phyloP scores from a whole-genome alignment of 345 rosid genomes.

The Sisymbrium irio region DNA sequence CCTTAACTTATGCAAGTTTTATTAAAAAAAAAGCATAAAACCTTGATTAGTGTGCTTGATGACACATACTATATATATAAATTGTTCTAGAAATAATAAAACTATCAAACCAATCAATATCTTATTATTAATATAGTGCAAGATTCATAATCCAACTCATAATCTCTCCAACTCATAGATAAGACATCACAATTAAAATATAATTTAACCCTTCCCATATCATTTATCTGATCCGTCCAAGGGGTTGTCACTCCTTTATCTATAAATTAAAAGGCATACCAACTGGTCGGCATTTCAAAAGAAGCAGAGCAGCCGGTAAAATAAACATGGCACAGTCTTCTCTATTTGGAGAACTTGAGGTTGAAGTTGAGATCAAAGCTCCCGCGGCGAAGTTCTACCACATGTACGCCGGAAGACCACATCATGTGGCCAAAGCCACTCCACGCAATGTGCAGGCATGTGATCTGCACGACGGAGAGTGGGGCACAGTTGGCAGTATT shows the following conservation, averaged over 20 bases:
- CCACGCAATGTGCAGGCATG: slow-evolving; percentile 32
- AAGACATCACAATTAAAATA: neutral
- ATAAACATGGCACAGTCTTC: slow-evolving; percentile 6
- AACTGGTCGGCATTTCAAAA: neutral
- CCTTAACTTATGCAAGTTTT: neutral
- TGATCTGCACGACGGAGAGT: slow-evolving; percentile 47
- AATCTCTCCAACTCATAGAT: neutral
- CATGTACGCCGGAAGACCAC: slow-evolving; percentile 39
- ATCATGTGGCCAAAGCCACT: slow-evolving; percentile 34
- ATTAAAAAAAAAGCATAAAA: neutral
- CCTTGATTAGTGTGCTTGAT: neutral
- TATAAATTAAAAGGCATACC: neutral
- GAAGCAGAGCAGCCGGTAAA: neutral
- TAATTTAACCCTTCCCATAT: neutral
- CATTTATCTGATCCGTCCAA: neutral
- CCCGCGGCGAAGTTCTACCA: slow-evolving; percentile 36
- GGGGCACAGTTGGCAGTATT: slow-evolving; percentile 39
- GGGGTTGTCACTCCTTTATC: neutral
- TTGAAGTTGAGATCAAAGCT: slow-evolving; percentile 27
- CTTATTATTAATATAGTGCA: neutral
- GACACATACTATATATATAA: neutral
- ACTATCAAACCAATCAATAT: neutral
- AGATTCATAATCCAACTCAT: neutral
- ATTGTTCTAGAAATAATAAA: neutral
- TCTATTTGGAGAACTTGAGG: slow-evolving; percentile 11